Conservation (phyloP, 1,139 yeast genomes). For the Tardiomyces depauwii region DNA sequence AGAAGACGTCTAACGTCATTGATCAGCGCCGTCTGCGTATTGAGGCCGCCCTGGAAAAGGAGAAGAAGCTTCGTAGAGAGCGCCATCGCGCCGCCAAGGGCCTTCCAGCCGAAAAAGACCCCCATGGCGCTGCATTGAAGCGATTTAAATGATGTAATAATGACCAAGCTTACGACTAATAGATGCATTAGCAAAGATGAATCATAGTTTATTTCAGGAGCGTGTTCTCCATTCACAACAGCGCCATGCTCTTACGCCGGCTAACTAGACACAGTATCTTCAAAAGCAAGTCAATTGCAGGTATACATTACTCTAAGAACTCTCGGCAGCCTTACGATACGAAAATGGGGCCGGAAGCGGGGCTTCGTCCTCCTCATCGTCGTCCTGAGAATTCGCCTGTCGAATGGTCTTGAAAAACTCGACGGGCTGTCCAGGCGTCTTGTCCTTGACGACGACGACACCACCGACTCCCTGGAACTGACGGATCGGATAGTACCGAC, state of each 20-base stretch:
- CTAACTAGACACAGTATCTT: too few species aligned
- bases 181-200: too few species aligned
- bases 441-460: conserved; percentile 67
- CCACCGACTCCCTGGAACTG: conserved; percentile 73
- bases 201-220: too few species aligned
- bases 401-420: conserved; percentile 76
- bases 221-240: too few species aligned
- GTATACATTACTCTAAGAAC: too few species aligned
- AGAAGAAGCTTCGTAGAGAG: conserved; percentile 62
- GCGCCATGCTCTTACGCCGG: too few species aligned
- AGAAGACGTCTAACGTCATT: conserved; percentile 75
- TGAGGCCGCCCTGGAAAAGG: conserved; percentile 65
- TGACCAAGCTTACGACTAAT: neutral
- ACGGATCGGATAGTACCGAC: conserved; percentile 75
- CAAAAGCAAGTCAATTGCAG: too few species aligned
- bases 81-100: conserved; percentile 8
- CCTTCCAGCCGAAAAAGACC: conserved; percentile 8
- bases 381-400: conserved; percentile 43
- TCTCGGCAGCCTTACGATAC: conserved; percentile 11
- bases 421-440: conserved; percentile 51
- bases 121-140: conserved; percentile 13
- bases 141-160: conserved; percentile 8
- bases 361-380: conserved; percentile 46
- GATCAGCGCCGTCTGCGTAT: conserved; percentile 78
- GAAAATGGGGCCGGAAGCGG: conserved; percentile 85